Evolutionary conservation across 2,329 filamentous ascomycete genomes (phyloP), one percentile per base, ranked within the genome.

Genomic region (Fusarium zealandicum): DNA sequence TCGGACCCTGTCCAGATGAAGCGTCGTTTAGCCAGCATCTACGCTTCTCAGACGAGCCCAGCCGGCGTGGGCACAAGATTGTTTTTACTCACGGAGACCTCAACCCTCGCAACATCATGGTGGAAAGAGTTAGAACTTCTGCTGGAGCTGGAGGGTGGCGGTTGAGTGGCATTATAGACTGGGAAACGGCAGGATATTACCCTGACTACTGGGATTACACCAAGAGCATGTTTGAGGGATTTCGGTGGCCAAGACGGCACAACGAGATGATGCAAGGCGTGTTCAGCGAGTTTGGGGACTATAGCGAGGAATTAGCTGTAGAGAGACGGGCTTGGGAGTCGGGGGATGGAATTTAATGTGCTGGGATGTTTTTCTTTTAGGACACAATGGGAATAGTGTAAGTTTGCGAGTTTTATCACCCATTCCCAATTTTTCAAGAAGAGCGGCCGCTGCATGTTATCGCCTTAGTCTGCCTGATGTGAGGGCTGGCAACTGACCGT

Each of bases 1-100:
- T 68, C 5, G 70, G 70, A 1, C 70, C 70, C 0, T 73, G 70
- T 17, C 16, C 39, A n/a, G 63, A 71, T n/a, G 70, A 73, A 53
- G 63, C 58, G 17, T 52, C 64, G 10, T 75, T 75, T 47, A 73
- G 66, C 52, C 59, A 71, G 43, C n/a, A 54, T 6, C 39, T 74
- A 13, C 50, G 63, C 16, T 68, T 65, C 33, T 43, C 68, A 5
- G 67, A 75, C 31, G 67, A 75, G 3, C 64, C 71, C 9, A 49
- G 47, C 37, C 65, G 68, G 3, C 61, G 62, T 3, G 65, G 66
- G 10, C 68, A 73, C 44, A 20, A 48, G 6, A n/a, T 32, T 5
- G 30, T 32, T 5, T 32, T 32, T 5, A 27, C 25, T 6, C 25
- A 27, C 10, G 25, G 6, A 6, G 25, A 27, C 25, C 25, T 27